Evolutionary conservation across 208 protist genomes (phyloP).

Genomic region (Plasmodiophora brassicae): DNA sequence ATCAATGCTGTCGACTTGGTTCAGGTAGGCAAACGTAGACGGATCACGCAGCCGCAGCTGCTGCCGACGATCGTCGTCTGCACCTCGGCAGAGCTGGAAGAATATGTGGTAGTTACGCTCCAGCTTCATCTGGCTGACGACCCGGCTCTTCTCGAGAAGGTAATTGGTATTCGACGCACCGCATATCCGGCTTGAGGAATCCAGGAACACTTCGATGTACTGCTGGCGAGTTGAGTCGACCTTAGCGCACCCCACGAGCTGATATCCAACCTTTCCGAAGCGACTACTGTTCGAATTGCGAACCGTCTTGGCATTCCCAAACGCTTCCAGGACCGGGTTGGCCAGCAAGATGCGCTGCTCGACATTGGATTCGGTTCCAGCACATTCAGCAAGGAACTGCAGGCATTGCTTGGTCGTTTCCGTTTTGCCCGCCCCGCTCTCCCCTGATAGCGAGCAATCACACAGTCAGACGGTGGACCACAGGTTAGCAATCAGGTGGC

Average conservation of each 20-base stretch:
- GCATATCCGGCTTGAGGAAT: constrained; percentile 19
- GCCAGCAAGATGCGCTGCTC: constrained; percentile 29
- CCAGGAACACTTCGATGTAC: constrained; percentile 70
- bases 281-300: no score
- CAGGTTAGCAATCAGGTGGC: no score
- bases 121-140: constrained; percentile 29
- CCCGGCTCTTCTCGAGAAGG: constrained; percentile 38
- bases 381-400: constrained; percentile 13
- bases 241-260: no score
- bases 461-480: no score
- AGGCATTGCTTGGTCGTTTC: constrained; percentile 36
- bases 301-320: constrained; percentile 40
- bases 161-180: constrained; percentile 41
- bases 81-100: constrained; percentile 28
- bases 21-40: no score
- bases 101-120: constrained; percentile 49
- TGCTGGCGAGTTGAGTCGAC: no score
- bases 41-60: background rate
- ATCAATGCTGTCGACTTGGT: background rate
- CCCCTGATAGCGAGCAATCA: no score
- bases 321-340: constrained; percentile 32
- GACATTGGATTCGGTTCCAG: background rate
- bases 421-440: constrained; percentile 31
- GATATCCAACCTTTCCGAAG: no score
- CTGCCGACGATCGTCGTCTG: background rate